phyloP scores from a whole-genome alignment of 2,329 filamentous ascomycete genomes.

The Colletotrichum chlorophyti region DNA sequence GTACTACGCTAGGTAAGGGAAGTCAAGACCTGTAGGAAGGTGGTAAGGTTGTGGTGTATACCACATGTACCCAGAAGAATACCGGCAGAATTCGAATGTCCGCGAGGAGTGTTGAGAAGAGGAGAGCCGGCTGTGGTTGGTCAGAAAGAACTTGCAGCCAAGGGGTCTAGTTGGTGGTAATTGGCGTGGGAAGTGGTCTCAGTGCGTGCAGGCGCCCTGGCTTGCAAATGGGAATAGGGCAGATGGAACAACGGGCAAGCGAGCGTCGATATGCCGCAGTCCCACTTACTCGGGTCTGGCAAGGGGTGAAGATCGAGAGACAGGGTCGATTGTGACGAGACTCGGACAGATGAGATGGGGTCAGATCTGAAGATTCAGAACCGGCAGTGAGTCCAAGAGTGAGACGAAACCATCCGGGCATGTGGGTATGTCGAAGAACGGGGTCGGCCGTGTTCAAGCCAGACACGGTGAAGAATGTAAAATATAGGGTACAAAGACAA shows the following conservation, averaged over 20 bases:
- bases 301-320: constrained; percentile 15
- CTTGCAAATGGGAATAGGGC: neutral
- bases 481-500: neutral
- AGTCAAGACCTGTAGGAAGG: constrained; percentile 4
- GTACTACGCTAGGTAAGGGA: constrained; percentile 21
- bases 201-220: neutral
- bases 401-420: constrained; percentile 12
- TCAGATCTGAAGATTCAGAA: constrained; percentile 11
- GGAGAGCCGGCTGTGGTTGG: constrained; percentile 14
- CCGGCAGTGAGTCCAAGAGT: neutral
- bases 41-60: constrained; percentile 17
- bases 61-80: constrained; percentile 6
- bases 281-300: constrained; percentile 15
- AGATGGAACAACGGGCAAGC: neutral
- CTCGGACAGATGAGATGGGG: constrained; percentile 5
- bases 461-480: constrained; percentile 11
- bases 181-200: neutral
- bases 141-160: neutral
- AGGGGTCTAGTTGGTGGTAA: constrained; percentile 7
- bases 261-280: constrained; percentile 16
- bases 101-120: neutral
- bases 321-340: constrained; percentile 1
- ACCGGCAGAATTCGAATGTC: constrained; percentile 22
- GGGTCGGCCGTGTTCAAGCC: neutral
- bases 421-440: constrained; percentile 12